phyloP scores from a whole-genome alignment of 192 early-diverging fungal species.

The Podila horticola region DNA sequence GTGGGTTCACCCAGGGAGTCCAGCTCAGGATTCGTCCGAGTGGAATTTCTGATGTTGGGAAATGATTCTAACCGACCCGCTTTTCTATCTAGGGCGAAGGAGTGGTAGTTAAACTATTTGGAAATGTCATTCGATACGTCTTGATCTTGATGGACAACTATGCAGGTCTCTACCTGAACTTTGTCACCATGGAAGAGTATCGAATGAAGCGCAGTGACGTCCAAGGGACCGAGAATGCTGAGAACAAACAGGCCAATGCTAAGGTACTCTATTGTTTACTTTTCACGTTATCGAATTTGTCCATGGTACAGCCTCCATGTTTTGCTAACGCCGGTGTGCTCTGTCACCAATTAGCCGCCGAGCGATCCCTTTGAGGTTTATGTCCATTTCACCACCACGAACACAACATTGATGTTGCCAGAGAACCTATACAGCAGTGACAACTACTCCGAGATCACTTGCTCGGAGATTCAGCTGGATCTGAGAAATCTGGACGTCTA shows the following conservation, averaged over 20 bases:
- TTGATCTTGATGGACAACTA: conserved; percentile 80
- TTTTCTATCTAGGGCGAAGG: conserved; percentile 57
- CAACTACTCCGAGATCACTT: conserved; percentile 62
- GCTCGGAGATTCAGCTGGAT: conserved; percentile 73
- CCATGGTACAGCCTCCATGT: too few species aligned
- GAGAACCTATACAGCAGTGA: conserved; percentile 69
- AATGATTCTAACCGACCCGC: conserved; percentile 8
- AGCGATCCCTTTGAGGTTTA: conserved; percentile 69
- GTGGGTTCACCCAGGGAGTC: conserved; percentile 8
- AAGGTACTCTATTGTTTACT: conserved; percentile 43
- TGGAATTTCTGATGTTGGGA: too few species aligned
- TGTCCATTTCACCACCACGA: conserved; percentile 54
- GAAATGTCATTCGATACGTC: conserved; percentile 72
- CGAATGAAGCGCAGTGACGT: conserved; percentile 30
- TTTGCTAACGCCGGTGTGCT: neutral
- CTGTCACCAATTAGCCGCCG: conserved; percentile 28
- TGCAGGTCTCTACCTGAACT: conserved; percentile 67
- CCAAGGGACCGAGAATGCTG: conserved; percentile 18
- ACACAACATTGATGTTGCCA: conserved; percentile 60
- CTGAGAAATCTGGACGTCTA: conserved; percentile 70
- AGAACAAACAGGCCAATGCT: conserved; percentile 60
- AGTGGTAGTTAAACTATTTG: conserved; percentile 71
- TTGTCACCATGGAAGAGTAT: conserved; percentile 74
- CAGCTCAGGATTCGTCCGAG: neutral
- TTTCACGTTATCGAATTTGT: neutral